A percentile compares a stretch with the other conserved stretches of the same genome.
Conservation (phyloP, 2,329 filamentous ascomycete species). For the Trichophyton simii region DNA sequence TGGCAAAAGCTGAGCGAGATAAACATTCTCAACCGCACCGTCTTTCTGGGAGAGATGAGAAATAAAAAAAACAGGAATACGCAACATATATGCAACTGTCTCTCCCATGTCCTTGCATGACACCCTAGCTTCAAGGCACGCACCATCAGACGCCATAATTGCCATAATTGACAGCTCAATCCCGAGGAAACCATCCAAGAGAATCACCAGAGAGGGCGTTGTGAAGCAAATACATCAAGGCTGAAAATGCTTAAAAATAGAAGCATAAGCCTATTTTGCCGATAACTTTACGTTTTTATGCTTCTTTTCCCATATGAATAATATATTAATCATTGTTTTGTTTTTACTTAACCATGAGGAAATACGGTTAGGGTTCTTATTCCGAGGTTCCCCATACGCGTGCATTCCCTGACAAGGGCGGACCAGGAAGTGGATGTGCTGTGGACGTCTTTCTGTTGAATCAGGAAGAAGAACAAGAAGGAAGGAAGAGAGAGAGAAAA, state of each 20-base stretch:
- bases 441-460: background rate
- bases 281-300: background rate
- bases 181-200: background rate
- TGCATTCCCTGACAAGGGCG: background rate
- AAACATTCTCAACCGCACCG: background rate
- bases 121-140: background rate
- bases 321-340: background rate
- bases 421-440: background rate
- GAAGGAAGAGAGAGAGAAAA: too few species aligned
- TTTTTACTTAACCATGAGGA: background rate
- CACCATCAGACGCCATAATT: background rate
- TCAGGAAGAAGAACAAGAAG: background rate
- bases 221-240: background rate
- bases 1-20: background rate
- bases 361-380: background rate
- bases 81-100: background rate
- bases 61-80: background rate
- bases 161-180: background rate
- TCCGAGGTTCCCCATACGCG: constrained; percentile 2
- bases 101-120: background rate
- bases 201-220: background rate
- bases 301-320: background rate
- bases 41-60: background rate
- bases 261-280: background rate
- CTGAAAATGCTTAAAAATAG: constrained; percentile 1